Evolutionary conservation across 2,329 filamentous ascomycete genomes (phyloP).

Genomic region (Trichoderma atrobrunneum): DNA sequence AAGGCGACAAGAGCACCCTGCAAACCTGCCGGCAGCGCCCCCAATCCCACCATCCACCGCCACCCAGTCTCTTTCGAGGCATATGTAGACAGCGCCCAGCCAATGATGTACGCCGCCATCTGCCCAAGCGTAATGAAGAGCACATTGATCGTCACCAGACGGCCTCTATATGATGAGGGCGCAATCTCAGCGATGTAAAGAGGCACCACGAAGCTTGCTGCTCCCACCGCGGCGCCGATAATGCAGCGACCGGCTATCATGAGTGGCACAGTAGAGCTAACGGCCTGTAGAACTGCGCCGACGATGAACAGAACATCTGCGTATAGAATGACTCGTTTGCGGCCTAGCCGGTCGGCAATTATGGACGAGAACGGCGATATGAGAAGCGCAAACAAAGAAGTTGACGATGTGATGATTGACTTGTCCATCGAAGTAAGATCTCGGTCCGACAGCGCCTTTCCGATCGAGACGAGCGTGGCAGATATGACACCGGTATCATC

Average conservation of each 20-base stretch:
- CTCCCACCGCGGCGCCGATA: conserved; percentile 70
- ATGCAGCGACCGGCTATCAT: conserved; percentile 69
- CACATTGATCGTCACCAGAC: conserved; percentile 76
- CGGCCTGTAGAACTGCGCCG: conserved; percentile 65
- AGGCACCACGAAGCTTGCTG: conserved; percentile 78
- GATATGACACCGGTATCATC: conserved; percentile 69
- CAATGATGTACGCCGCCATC: conserved; percentile 81
- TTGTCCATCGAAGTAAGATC: conserved; percentile 62
- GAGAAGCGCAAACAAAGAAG: conserved; percentile 63
- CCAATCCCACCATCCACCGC: conserved; percentile 89
- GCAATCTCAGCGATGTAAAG: conserved; percentile 86
- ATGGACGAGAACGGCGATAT: conserved; percentile 62
- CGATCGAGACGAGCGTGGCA: conserved; percentile 63
- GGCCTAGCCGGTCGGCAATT: conserved; percentile 60
- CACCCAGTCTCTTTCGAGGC: conserved; percentile 60
- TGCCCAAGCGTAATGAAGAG: conserved; percentile 86
- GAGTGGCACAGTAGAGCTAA: conserved; percentile 51
- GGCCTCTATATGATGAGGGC: conserved; percentile 71
- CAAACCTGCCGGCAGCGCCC: conserved; percentile 69
- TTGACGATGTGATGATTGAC: conserved; percentile 68
- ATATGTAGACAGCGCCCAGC: conserved; percentile 67
- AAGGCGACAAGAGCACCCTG: conserved; percentile 66
- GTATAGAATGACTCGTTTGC: conserved; percentile 60
- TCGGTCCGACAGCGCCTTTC: conserved; percentile 54
- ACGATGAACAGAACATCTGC: conserved; percentile 66